Base-by-base conservation (phyloP, 2,329 filamentous ascomycete genomes). In the Penicillium sp. region DNA sequence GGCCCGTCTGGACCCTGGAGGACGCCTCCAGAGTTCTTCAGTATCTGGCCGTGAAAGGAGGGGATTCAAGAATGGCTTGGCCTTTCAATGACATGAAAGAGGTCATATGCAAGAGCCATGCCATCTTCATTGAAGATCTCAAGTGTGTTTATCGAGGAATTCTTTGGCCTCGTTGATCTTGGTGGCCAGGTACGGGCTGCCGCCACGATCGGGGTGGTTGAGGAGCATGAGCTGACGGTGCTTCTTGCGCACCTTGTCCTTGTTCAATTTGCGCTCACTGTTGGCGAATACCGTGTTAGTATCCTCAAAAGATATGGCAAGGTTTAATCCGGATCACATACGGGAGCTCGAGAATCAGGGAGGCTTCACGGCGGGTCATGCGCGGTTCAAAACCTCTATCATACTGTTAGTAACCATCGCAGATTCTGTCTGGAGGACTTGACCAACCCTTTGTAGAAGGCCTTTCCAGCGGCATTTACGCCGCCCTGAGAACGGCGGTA, bases 91-190 rank as follows among this genome's bases (percentile, higher is more conserved):
- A 42, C 5, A 14, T 16, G 19, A 22, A 22, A 22, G 19, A 14
- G 26, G 22, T n/a, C 13, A n/a, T 40, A 22, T 30, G 7, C 38
- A n/a, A 54, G 1, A 19, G 14, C 8, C 8, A 19, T 7, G 8
- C 33, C 13, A 51, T 52, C n/a, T 16, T 30, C 13, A 22, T 13
- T 49, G 40, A 55, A 48, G 40, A 49, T 55, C 45, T 69, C 61
- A 78, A 28, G 61, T 62, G 56, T 81, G 82, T 79, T 97, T 97
- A 76, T 99, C 95, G 68, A 99, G 76, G 65, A 98, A 87, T 76
- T 98, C 94, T 79, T 99, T 99, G 42, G 95, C 95, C 78, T 99
- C 95, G 80, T 99, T 99, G 75, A 99, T 90, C 79, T 99, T 99
- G 57, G 93, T 97, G 14, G 95, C 95, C 48, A 99, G 82, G 76